These are phyloP conservation scores for Macrotyloma uniflorum DNA, from an alignment of 306 rosid species.

Conservation along the genomic window DNA sequence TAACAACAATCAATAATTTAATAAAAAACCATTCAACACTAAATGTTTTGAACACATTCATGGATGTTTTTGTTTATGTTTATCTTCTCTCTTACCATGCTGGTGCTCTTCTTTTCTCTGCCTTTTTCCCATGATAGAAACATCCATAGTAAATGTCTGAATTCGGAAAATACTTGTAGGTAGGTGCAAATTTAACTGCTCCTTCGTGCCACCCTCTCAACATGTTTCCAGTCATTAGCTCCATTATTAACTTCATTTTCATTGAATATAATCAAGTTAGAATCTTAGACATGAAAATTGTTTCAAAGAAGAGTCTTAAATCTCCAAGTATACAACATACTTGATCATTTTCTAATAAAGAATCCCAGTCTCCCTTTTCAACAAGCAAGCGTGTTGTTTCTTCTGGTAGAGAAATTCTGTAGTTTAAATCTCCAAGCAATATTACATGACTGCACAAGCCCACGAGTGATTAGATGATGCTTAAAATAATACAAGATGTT, in stretches of 20 bases:
- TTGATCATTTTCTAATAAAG: slow-evolving; percentile 79
- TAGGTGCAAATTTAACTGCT: slow-evolving; percentile 71
- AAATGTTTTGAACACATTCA: slow-evolving; percentile 3
- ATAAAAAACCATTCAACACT: not conserved
- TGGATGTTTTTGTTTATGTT: not conserved
- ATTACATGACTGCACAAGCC: slow-evolving; percentile 67
- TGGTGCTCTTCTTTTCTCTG: slow-evolving; percentile 72
- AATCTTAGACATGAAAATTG: not conserved
- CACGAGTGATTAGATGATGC: slow-evolving; percentile 16
- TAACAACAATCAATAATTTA: not conserved
- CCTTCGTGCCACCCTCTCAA: slow-evolving; percentile 88
- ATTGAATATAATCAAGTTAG: slow-evolving; percentile 18
- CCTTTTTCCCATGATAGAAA: slow-evolving; percentile 45
- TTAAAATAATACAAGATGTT: slow-evolving; percentile 9
- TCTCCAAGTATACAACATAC: slow-evolving; percentile 39
- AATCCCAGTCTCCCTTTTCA: slow-evolving; percentile 59
- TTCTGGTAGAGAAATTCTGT: slow-evolving; percentile 81
- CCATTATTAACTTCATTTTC: slow-evolving; percentile 70
- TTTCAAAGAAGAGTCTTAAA: not conserved
- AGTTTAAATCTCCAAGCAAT: slow-evolving; percentile 88
- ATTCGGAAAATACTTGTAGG: slow-evolving; percentile 79
- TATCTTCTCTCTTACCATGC: slow-evolving; percentile 63
- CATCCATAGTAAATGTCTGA: slow-evolving; percentile 76
- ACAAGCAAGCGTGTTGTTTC: slow-evolving; percentile 66
- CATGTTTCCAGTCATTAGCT: slow-evolving; percentile 59